Evolutionary conservation across 1,284 basidiomycete genomes (phyloP), one percentile per base, ranked within the genome.

Genomic region (Boletus semigastroideus): DNA sequence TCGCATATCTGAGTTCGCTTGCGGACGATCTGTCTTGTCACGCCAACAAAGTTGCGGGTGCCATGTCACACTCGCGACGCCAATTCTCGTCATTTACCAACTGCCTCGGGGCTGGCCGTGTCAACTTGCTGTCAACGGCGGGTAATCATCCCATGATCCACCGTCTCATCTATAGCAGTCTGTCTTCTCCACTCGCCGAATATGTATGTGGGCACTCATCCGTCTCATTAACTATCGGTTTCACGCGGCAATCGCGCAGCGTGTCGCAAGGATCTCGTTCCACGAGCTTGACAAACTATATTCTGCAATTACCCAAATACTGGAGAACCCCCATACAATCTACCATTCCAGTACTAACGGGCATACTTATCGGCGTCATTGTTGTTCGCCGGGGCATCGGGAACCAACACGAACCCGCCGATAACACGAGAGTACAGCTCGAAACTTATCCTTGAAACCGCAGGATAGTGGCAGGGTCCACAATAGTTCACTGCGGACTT

Each of bases 1-100:
- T 57, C 44, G 34, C 42, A 49, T 42, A 41, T 55, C 61, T 33
- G 49, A 46, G n/a, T 39, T 52, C 56, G 48, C 40, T 44, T 60
- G 40, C 56, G 44, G n/a, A 34, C 34, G 34, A 42, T 17, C 27
- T 34, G 46, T 37, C 46, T 34, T 39, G 47, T 58, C 45, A 22
- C 36, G 36, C 34, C 48, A 40, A 34, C 49, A 51, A 48, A 41
- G 49, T 48, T 34, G 43, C 36, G 36, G 43, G 44, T 42, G 33
- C 16, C 19, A 22, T 31, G 49, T 36, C 54, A 52, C 27, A 50
- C 22, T 49, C n/a, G 31, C 44, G 50, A 61, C 19, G 49, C 34
- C 36, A 49, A 36, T 55, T 36, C 34, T 17, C 34, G n/a, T n/a
- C 16, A 36, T 52, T 13, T 13, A 25, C 25, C 11, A 22, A 30